Evolutionary conservation across 1,284 basidiomycete genomes (phyloP).

Genomic region (Ganoderma lingzhi): DNA sequence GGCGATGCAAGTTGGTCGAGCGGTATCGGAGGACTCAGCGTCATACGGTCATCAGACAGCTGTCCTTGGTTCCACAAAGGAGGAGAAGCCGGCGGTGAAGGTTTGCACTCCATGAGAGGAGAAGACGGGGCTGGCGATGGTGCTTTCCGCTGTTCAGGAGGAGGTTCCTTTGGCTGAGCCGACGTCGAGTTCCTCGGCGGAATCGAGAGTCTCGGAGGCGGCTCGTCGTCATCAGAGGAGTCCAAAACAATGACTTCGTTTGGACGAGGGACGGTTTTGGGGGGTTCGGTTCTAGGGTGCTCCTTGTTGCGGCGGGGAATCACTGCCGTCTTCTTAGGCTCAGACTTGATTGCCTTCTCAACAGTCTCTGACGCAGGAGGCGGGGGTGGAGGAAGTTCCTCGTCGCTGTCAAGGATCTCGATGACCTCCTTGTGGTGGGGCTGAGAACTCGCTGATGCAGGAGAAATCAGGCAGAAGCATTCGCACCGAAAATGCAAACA

Average conservation of each 20-base stretch:
- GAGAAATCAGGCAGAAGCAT: not conserved
- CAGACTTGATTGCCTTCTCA: not conserved
- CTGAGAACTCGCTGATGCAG: not conserved
- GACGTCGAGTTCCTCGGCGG: not conserved
- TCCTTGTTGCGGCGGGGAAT: not conserved
- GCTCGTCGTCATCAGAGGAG: conserved; percentile 24
- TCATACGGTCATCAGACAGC: not conserved
- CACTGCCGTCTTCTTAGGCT: not conserved
- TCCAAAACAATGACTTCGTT: conserved; percentile 22
- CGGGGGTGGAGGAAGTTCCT: conserved; percentile 11
- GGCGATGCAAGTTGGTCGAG: not conserved
- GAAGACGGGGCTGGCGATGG: not conserved
- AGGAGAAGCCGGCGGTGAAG: not conserved
- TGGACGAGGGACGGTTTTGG: not conserved
- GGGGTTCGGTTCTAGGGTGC: not conserved
- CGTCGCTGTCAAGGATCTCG: conserved; percentile 26
- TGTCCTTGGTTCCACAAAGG: not conserved
- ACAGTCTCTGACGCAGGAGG: not conserved
- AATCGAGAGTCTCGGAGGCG: not conserved
- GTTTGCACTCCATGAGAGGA: not conserved
- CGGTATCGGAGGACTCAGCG: not conserved
- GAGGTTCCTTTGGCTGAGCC: not conserved
- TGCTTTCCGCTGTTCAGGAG: not conserved
- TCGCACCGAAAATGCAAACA: not conserved
- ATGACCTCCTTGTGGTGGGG: conserved; percentile 16